Evolutionary conservation across 768 basidiomycete genomes (phyloP).

Genomic region (Collybia nuda): DNA sequence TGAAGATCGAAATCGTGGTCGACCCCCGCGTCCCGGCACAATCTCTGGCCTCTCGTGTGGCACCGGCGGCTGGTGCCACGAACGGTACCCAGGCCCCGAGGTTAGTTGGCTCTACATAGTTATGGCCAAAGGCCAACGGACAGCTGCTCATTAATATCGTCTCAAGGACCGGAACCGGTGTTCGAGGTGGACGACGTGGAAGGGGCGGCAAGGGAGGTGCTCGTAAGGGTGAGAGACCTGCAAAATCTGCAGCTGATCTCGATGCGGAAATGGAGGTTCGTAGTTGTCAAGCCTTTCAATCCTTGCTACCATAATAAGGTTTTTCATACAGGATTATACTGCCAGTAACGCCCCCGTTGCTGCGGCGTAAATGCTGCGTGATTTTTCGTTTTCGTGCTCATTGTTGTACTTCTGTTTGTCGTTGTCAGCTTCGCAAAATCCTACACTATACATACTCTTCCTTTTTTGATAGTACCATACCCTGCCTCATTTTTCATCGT

Average conservation of each 20-base stretch:
- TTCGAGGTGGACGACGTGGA: constrained; percentile 46
- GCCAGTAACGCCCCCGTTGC: constrained; percentile 53
- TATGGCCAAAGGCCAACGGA: not conserved
- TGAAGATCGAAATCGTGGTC: constrained; percentile 98
- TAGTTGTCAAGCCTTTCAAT: not conserved
- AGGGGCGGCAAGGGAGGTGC: constrained; percentile 39
- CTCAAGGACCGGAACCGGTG: constrained; percentile 30
- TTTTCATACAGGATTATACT: constrained; percentile 59
- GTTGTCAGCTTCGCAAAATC: not conserved
- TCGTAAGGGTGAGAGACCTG: constrained; percentile 60
- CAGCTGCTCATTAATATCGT: constrained; percentile 5
- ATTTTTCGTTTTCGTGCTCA: constrained; percentile 13
- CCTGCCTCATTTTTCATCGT: not conserved
- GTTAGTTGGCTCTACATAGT: constrained; percentile 21
- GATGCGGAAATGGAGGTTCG: constrained; percentile 98
- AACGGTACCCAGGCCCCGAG: constrained; percentile 26
- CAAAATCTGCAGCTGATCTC: constrained; percentile 85
- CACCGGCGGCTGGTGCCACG: constrained; percentile 53
- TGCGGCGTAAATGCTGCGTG: constrained; percentile 23
- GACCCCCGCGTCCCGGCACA: constrained; percentile 71
- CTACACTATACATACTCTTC: not conserved
- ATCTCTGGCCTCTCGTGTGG: constrained; percentile 82
- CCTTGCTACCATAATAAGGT: not conserved
- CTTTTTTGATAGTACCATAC: not conserved
- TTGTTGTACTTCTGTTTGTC: constrained; percentile 13